These are phyloP conservation scores for Fusarium algeriense DNA, from an alignment of 2,329 filamentous ascomycete genomes.

Conservation along the genomic window DNA sequence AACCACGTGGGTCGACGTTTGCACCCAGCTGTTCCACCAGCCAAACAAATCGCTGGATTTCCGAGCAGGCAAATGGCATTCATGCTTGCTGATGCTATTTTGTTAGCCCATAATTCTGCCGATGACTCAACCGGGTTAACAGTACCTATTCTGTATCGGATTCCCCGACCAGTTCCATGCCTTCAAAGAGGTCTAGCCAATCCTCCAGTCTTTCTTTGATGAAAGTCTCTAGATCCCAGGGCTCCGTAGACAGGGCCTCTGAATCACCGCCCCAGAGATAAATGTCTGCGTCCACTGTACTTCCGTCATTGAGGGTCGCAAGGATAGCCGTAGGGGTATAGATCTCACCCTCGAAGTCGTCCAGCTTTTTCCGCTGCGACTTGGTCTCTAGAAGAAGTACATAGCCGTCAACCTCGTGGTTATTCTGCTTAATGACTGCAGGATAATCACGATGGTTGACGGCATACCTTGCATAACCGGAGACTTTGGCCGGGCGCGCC, in stretches of 20 bases:
- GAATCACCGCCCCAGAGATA: conserved; percentile 48
- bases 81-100: too few species aligned
- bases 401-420: conserved; percentile 40
- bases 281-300: conserved; percentile 46
- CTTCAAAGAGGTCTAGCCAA: background rate
- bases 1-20: background rate
- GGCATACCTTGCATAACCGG: conserved; percentile 17
- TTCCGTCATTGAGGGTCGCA: conserved; percentile 17
- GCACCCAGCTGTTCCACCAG: too few species aligned
- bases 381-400: conserved; percentile 39
- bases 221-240: conserved; percentile 43
- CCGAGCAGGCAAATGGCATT: too few species aligned
- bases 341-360: conserved; percentile 50
- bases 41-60: too few species aligned
- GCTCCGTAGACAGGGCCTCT: conserved; percentile 22
- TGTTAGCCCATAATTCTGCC: too few species aligned
- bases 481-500: conserved; percentile 27
- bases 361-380: conserved; percentile 49
- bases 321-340: conserved; percentile 34
- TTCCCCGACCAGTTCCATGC: background rate
- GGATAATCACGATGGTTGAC: conserved; percentile 46
- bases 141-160: too few species aligned
- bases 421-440: conserved; percentile 30
- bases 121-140: too few species aligned
- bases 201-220: background rate